Conservation (phyloP, 352 stramenopile genomes). For the Phytopythium chamaehyphon region DNA sequence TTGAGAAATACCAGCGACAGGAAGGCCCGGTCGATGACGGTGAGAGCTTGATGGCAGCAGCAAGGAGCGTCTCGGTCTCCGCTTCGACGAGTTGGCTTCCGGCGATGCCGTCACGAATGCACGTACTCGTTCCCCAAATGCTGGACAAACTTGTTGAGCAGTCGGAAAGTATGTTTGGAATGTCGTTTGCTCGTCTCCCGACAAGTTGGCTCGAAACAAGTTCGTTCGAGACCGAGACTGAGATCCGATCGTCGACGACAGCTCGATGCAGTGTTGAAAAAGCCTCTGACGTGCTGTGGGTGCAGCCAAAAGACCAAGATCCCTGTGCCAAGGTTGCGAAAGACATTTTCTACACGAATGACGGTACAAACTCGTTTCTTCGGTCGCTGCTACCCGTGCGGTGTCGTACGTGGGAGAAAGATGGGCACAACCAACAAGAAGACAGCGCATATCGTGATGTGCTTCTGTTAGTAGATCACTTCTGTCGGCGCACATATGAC, state of each 20-base stretch:
- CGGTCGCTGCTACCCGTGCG: too few species aligned
- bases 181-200: background rate
- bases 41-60: background rate
- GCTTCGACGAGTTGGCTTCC: too few species aligned
- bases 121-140: background rate
- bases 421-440: too few species aligned
- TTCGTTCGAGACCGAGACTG: background rate
- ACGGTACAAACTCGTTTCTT: background rate
- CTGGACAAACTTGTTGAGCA: background rate
- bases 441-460: background rate
- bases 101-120: background rate
- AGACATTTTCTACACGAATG: background rate
- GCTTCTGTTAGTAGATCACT: background rate
- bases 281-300: background rate
- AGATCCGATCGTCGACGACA: slow-evolving; percentile 1
- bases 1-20: background rate
- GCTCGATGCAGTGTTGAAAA: background rate
- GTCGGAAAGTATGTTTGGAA: background rate
- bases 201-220: slow-evolving; percentile 1
- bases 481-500: background rate
- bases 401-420: too few species aligned
- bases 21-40: background rate
- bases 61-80: background rate
- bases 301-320: background rate
- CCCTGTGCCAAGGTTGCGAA: background rate